A percentile compares a stretch with the other conserved stretches of the same genome.
phyloP scores from a whole-genome alignment of 1,284 basidiomycete genomes.

The Xanthoconium separans region DNA sequence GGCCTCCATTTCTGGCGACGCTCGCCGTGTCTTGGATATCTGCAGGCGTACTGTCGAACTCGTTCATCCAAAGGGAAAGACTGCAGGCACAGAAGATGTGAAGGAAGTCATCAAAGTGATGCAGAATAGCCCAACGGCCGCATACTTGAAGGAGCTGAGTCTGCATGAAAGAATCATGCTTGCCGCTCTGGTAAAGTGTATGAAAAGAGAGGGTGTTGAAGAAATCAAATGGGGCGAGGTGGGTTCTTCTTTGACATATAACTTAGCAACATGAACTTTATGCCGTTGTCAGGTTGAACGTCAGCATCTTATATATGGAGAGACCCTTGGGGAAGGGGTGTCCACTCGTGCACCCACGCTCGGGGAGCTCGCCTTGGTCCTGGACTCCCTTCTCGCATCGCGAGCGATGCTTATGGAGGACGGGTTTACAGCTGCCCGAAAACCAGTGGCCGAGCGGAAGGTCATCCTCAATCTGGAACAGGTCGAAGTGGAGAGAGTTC shows the following conservation, averaged over 20 bases:
- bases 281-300: constrained; percentile 50
- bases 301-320: constrained; percentile 65
- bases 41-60: constrained; percentile 88
- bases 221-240: constrained; percentile 87
- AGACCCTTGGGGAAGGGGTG: constrained; percentile 52
- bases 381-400: constrained; percentile 69
- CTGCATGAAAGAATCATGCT: constrained; percentile 89
- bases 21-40: constrained; percentile 90
- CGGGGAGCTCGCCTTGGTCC: constrained; percentile 57
- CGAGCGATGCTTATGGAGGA: constrained; percentile 73
- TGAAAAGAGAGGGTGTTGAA: constrained; percentile 82
- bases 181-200: constrained; percentile 82
- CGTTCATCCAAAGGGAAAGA: constrained; percentile 49
- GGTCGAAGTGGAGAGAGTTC: constrained; percentile 68
- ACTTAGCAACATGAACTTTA: constrained; percentile 5
- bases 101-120: constrained; percentile 83
- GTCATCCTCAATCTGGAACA: constrained; percentile 71
- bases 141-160: constrained; percentile 78
- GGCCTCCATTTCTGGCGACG: constrained; percentile 92
- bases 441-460: constrained; percentile 56
- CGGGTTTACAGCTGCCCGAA: constrained; percentile 49
- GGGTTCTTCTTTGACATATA: constrained; percentile 20
- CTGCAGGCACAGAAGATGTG: constrained; percentile 75
- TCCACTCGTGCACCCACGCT: constrained; percentile 51
- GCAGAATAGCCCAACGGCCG: constrained; percentile 88